A percentile compares a stretch with the other conserved stretches of the same genome.
Conservation (phyloP, 495 filamentous ascomycete species). For the Neurospora intermedia region DNA sequence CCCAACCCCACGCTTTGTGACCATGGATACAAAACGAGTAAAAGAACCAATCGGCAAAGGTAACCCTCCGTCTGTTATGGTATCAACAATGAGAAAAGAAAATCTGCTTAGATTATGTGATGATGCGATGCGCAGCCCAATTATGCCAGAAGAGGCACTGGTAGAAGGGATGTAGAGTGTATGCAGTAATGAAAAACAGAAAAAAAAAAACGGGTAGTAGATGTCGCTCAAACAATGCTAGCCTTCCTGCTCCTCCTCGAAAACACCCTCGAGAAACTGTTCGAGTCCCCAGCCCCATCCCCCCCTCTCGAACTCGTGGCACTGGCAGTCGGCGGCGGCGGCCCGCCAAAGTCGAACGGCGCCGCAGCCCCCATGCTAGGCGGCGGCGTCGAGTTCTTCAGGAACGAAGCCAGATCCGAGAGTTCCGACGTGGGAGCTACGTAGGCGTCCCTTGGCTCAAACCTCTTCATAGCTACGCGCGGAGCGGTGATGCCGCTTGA, state of each 20-base stretch:
- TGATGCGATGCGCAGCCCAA: neutral
- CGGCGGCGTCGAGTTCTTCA: slow-evolving; percentile 68
- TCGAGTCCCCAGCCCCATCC: neutral
- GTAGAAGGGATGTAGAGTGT: neutral
- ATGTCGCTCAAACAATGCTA: slow-evolving; percentile 9
- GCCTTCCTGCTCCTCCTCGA: slow-evolving; percentile 17
- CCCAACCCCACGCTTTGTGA: neutral
- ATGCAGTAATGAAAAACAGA: neutral
- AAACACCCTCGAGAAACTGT: slow-evolving; percentile 11
- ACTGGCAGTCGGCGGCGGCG: neutral
- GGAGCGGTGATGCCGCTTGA: slow-evolving; percentile 2
- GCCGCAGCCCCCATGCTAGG: slow-evolving; percentile 13
- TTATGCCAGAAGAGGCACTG: neutral
- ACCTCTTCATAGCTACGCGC: slow-evolving; percentile 40
- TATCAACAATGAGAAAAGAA: neutral
- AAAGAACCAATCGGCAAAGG: neutral
- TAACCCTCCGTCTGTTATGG: neutral
- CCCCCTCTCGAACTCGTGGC: neutral
- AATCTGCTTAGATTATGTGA: neutral
- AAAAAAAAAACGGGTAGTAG: neutral
- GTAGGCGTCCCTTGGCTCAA: slow-evolving; percentile 40
- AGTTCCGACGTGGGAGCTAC: slow-evolving; percentile 37
- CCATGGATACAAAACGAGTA: neutral
- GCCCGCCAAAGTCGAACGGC: neutral
- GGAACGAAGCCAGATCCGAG: slow-evolving; percentile 68